Evolutionary conservation across 2,329 filamentous ascomycete genomes (phyloP), one percentile per base, ranked within the genome.

Genomic region (Xylariaceae sp.): DNA sequence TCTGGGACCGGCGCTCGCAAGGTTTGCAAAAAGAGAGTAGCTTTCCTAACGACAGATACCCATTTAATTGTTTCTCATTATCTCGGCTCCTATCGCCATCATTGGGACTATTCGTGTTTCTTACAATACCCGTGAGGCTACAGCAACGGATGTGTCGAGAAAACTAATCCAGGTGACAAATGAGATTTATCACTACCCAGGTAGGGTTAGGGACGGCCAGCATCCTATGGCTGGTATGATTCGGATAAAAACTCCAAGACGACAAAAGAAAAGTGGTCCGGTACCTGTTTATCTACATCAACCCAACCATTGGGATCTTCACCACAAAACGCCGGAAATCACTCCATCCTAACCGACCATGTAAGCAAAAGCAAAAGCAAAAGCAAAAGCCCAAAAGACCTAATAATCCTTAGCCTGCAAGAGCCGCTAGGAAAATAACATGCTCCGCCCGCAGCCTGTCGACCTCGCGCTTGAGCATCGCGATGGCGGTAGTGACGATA

Each of bases 1-100:
- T 62, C 76, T 96, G 61, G 94, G 94, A 0, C 91, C 92, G 58
- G 90, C 91, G 47, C 73, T 99, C 69, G 86, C 84, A 55, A 81
- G 94, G 63, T 99, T 99, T 74, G 89, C 85, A 12, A 84, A 82
- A 71, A 91, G 86, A 72, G 82, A 81, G 54, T 80, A 74, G 68
- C n/a, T 41, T 47, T 32, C 9, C 19, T 47, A 40, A 7, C 8
- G 48, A 59, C 47, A 57, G 52, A 58, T 57, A 60, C 54, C 54
- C 51, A 45, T 53, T 54, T 41, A 27, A 48, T 53, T 45, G 35
- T 37, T 7, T 50, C 11, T 7, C 30, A 32, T 7, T 8, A 5
- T 42, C 40, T 42, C 29, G 19, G 11, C 29, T 39, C 26, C 29
- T 39, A 9, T 5, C 9, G 4, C 35, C 3, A 9, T 37, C 8